phyloP scores from a whole-genome alignment of 306 rosid species.

The Casuarina cunninghamiana region DNA sequence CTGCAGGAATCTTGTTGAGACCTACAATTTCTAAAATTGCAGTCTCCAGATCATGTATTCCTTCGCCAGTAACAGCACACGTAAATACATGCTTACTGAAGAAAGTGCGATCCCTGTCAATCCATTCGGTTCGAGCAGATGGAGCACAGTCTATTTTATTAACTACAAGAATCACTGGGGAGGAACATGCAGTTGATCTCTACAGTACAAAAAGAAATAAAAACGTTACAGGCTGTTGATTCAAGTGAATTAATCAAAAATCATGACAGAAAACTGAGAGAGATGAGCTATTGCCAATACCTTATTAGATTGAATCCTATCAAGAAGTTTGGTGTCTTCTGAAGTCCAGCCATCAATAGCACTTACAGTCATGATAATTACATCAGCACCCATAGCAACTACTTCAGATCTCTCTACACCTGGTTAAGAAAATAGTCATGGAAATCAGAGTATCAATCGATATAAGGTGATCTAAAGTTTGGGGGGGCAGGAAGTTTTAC shows the following conservation, averaged over 20 bases:
- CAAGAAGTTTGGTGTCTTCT: conserved; percentile 76
- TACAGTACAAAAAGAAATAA: conserved; percentile 36
- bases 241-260: conserved; percentile 13
- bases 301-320: conserved; percentile 75
- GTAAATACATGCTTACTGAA: conserved; percentile 76
- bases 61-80: conserved; percentile 90
- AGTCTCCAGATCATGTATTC: conserved; percentile 72
- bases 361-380: conserved; percentile 79
- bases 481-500: conserved; percentile 37
- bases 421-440: conserved; percentile 36
- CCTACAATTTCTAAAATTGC: conserved; percentile 78
- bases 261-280: conserved; percentile 9
- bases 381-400: conserved; percentile 88
- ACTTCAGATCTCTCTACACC: conserved; percentile 98
- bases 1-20: conserved; percentile 59
- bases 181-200: conserved; percentile 64
- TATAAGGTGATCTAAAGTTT: conserved; percentile 3
- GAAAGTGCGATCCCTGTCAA: conserved; percentile 22
- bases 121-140: conserved; percentile 43
- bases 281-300: conserved; percentile 35
- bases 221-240: conserved; percentile 6
- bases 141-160: conserved; percentile 79
- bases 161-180: conserved; percentile 80
- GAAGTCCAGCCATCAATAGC: conserved; percentile 89
- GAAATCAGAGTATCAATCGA: conserved; percentile 13